phyloP scores from a whole-genome alignment of 768 basidiomycete genomes.

The Leccinum subtestaceum region DNA sequence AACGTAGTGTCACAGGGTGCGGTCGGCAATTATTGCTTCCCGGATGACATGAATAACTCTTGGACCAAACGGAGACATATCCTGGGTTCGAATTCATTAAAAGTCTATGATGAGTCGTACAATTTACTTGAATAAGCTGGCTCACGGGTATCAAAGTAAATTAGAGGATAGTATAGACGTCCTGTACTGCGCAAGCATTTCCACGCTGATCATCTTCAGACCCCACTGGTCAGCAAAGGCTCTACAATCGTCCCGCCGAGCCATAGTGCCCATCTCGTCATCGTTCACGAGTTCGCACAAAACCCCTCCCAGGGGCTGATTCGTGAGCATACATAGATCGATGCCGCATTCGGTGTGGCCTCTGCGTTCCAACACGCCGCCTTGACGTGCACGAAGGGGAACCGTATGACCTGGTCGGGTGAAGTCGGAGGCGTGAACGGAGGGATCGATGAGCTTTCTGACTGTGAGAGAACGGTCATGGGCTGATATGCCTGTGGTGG shows the following conservation, averaged over 20 bases:
- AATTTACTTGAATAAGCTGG: too few relatives aligned
- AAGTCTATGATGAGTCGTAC: background rate
- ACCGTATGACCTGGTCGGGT: slow-evolving; percentile 94
- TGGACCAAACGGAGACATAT: too few relatives aligned
- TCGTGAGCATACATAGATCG: slow-evolving; percentile 79
- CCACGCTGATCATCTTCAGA: slow-evolving; percentile 92
- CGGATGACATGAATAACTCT: too few relatives aligned
- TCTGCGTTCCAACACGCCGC: slow-evolving; percentile 81
- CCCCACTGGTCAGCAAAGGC: slow-evolving; percentile 89
- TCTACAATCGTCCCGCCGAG: slow-evolving; percentile 90
- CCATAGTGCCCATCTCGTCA: slow-evolving; percentile 85
- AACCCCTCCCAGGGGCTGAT: slow-evolving; percentile 63
- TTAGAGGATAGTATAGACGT: background rate
- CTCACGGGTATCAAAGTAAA: background rate
- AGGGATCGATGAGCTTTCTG: slow-evolving; percentile 70
- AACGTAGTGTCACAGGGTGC: too few relatives aligned
- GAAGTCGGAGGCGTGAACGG: slow-evolving; percentile 63
- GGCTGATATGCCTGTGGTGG: slow-evolving; percentile 95
- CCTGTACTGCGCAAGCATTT: slow-evolving; percentile 61
- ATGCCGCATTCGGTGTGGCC: slow-evolving; percentile 93
- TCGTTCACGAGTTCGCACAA: slow-evolving; percentile 97
- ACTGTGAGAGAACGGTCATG: slow-evolving; percentile 90
- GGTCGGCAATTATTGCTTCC: too few relatives aligned
- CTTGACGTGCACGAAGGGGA: slow-evolving; percentile 80
- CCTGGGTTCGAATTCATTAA: background rate